Evolutionary conservation across 2,329 filamentous ascomycete genomes (phyloP), one percentile per base, ranked within the genome.

Genomic region (Aspergillus eucalypticola): DNA sequence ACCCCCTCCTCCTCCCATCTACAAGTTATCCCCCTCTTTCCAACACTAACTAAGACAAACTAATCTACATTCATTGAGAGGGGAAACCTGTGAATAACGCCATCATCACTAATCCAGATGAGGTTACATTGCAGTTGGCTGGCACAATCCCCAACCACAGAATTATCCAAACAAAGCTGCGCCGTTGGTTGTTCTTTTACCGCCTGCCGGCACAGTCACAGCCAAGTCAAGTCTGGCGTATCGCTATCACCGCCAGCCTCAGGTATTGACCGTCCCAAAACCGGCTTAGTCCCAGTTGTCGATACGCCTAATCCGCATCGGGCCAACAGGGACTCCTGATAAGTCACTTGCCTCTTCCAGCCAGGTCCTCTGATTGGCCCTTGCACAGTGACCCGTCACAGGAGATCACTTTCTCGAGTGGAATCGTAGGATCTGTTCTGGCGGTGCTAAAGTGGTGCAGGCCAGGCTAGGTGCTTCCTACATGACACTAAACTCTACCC

Each of bases 381-480:
- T n/a, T 25, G 35, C 53, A 23, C 44, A 15, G 17, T 38, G 58
- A 60, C 54, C 54, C 39, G 54, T 57, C 59, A 60, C 41, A 13
- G 27, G 42, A 35, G 51, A 52, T 56, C 53, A 46, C 49, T 44
- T 54, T 42, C 27, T 27, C 11, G 27, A 29, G 27, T 29, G 27
- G 27, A 29, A 29, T 29, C 10, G 27, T 29, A 29, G 27, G 27
- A 29, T 29, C 15, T 25, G 13, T 25, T 41, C 25, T 55, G 54
- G 39, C n/a, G 15, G 44, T 21, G 19, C 44, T 25, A 49, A 13
- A 6, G 11, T 49, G 44, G 17, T 25, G 19, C 21, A 25, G 13
- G 13, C 15, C 15, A 50, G 46, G 46, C 46, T 50, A 50, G 46
- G 25, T 29, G 46, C 46, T 50, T 50, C 46, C 25, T 50, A 32